Evolutionary conservation across 768 basidiomycete genomes (phyloP).

Genomic region (Lactarius indigo): DNA sequence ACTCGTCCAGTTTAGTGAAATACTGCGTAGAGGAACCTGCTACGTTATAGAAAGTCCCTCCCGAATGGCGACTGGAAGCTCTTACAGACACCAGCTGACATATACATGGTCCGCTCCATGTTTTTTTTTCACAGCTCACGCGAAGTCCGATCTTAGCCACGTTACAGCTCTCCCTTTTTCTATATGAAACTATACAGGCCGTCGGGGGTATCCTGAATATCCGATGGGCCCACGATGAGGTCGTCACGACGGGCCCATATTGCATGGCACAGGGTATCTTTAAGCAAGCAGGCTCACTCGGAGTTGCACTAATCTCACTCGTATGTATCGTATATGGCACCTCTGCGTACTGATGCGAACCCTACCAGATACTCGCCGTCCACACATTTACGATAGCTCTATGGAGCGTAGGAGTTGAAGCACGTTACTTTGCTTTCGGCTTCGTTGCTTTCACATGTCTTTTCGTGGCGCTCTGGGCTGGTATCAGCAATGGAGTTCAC

Average conservation of each 20-base stretch:
- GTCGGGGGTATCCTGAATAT: conserved; percentile 37
- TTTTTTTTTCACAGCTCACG: not conserved
- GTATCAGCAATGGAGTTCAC: conserved; percentile 30
- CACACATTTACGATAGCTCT: conserved; percentile 40
- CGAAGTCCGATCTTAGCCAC: conserved; percentile 9
- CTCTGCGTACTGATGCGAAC: conserved; percentile 18
- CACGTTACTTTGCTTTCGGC: conserved; percentile 30
- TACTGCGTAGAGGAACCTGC: not conserved
- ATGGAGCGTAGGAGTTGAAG: conserved; percentile 36
- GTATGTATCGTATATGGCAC: conserved; percentile 28
- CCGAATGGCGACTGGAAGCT: conserved; percentile 23
- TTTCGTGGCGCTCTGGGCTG: conserved; percentile 35
- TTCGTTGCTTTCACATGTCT: conserved; percentile 4
- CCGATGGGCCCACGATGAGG: conserved; percentile 36
- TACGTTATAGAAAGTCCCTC: not conserved
- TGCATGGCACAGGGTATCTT: conserved; percentile 40
- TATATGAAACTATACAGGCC: conserved; percentile 37
- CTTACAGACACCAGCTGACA: conserved; percentile 39
- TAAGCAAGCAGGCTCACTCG: conserved; percentile 41
- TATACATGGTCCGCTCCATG: conserved; percentile 36
- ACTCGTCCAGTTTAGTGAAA: not conserved
- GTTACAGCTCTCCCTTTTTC: conserved; percentile 26
- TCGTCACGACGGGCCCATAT: conserved; percentile 32
- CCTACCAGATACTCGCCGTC: conserved; percentile 34
- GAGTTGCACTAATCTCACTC: conserved; percentile 40